Base-by-base conservation (phyloP, 768 basidiomycete species). In the Amanita subjunquillea region DNA sequence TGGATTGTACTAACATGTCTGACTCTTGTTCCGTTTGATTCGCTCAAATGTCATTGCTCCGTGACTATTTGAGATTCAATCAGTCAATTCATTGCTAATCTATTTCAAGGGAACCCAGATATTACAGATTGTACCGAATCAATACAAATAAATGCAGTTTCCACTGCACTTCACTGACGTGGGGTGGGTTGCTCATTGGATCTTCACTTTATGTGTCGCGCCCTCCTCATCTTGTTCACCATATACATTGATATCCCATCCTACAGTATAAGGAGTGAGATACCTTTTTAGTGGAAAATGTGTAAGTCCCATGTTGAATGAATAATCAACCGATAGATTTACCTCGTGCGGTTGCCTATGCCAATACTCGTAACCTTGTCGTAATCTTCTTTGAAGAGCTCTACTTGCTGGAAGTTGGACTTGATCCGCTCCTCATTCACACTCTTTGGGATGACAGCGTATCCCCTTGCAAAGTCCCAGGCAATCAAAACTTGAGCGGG, bases 371-470 rank as follows among this genome's bases (percentile, higher is more conserved):
- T 67, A 56, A 89, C 68, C 60, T 68, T 74, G 55, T 86, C 75
- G 57, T 80, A 87, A 61, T 89, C 85, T 50, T 80, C 83, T 58
- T 80, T 61, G 62, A 72, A 74, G 50, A 91, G 70, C 60, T 75
- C 72, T 49, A 90, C 74, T 61, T 90, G 83, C 69, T 86, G 64
- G 72, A 89, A 88, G 72, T 92, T 91, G 55, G 82, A 82, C 49
- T 72, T 63, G 67, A 90, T 84, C 38, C 86, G 85, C 3, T 71
- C 78, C 61, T 83, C 72, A 53, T 83, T 72, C 25, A 90, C 86
- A 51, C 80, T 82, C 76, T 93, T 92, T 15, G 91, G 91, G 60
- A 92, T 89, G 56, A 92, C 85, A 7, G 82, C 82, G 65, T 82
- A 84, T 10, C 89, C 91, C 39, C 88, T 77, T 58, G 82, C 64